A percentile compares a stretch with the other conserved stretches of the same genome.
phyloP scores from a whole-genome alignment of 345 rosid genomes.

The Corymbia maculata region DNA sequence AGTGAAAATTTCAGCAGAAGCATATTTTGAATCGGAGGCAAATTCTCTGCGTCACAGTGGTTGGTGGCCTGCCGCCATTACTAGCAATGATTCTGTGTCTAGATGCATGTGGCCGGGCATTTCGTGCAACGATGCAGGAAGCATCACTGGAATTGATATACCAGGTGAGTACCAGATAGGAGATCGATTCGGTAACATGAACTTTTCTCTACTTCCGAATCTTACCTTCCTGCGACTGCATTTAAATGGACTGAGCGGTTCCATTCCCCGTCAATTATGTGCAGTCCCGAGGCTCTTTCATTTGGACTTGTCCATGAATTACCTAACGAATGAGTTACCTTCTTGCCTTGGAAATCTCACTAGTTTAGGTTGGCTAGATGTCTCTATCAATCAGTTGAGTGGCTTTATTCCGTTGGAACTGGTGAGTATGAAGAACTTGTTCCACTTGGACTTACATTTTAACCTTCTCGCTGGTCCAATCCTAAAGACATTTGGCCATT shows the following conservation, averaged over 20 bases:
- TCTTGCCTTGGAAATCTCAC: not conserved
- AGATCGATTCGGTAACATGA: not conserved
- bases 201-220: slow-evolving; percentile 11
- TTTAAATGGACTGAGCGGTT: not conserved
- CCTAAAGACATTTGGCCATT: no score
- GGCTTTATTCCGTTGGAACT: not conserved
- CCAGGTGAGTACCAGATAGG: not conserved
- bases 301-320: not conserved
- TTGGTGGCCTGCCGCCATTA: no score
- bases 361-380: not conserved
- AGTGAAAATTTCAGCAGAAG: no score
- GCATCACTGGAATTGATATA: no score
- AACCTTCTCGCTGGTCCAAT: not conserved
- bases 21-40: no score
- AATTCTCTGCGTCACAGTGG: no score
- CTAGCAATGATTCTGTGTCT: no score
- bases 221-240: not conserved
- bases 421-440: not conserved
- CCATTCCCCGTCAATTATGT: slow-evolving; percentile 2
- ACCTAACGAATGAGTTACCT: slow-evolving; percentile 3
- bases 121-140: no score
- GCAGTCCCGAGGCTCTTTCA: not conserved
- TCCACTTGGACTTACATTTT: no score
- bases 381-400: not conserved
- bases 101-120: no score